phyloP scores from a whole-genome alignment of 495 filamentous ascomycete genomes.

The Jackrogersella multiformis region DNA sequence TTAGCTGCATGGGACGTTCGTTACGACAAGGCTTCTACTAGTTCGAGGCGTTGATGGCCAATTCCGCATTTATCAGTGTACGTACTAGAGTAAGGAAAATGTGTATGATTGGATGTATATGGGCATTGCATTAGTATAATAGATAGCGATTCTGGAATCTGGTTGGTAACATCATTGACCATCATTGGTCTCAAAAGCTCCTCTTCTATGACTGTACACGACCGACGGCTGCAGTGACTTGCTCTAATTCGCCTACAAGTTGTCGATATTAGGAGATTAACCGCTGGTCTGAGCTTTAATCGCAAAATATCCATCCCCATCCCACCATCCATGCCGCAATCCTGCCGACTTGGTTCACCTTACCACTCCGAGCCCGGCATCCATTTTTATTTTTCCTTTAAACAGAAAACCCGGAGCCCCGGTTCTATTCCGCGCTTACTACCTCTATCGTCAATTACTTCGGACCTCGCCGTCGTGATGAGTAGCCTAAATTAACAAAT shows the following conservation, averaged over 20 bases:
- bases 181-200: not conserved
- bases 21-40: constrained; percentile 15
- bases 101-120: too few relatives aligned
- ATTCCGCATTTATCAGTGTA: not conserved
- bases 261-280: not conserved
- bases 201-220: not conserved
- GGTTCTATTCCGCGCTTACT: too few relatives aligned
- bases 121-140: not conserved
- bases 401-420: too few relatives aligned
- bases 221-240: too few relatives aligned
- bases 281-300: not conserved
- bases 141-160: not conserved
- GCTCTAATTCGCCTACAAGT: not conserved
- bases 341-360: too few relatives aligned
- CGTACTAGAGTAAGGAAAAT: not conserved
- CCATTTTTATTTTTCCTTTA: too few relatives aligned
- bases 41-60: not conserved
- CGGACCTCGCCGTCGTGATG: too few relatives aligned
- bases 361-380: too few relatives aligned
- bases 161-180: not conserved
- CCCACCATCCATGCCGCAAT: too few relatives aligned
- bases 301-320: too few relatives aligned
- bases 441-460: too few relatives aligned
- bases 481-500: too few relatives aligned
- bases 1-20: constrained; percentile 20